Conservation (phyloP, 2,329 filamentous ascomycete genomes). For the Penicillium oxalicum region DNA sequence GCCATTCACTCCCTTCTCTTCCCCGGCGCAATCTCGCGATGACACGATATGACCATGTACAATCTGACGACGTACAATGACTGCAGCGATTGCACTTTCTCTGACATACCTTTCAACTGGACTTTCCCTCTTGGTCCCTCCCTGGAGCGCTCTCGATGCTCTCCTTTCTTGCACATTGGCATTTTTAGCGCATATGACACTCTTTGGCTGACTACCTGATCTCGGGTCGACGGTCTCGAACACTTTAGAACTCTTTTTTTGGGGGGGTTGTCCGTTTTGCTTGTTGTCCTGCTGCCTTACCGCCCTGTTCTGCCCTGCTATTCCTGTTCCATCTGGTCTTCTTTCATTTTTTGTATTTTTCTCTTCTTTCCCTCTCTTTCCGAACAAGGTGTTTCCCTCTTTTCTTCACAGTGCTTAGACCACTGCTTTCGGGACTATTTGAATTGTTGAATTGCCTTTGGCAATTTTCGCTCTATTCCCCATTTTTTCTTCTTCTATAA, state of each 20-base stretch:
- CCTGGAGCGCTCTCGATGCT: conserved; percentile 1
- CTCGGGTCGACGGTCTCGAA: background rate
- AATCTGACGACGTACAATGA: conserved; percentile 20
- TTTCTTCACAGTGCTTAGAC: conserved; percentile 1
- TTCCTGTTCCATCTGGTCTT: conserved; percentile 11
- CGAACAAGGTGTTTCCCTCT: conserved; percentile 2
- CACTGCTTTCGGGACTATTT: background rate
- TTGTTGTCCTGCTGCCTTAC: too few species aligned
- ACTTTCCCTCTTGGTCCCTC: background rate
- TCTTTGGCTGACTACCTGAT: background rate
- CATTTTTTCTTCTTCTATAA: conserved; percentile 11
- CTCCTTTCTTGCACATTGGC: conserved; percentile 5
- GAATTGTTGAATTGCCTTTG: background rate
- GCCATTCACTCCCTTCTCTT: conserved; percentile 8
- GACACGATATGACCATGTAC: conserved; percentile 20
- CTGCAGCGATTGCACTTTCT: conserved; percentile 9
- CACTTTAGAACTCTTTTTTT: conserved; percentile 1
- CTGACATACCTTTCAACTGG: conserved; percentile 1
- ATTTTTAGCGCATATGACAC: conserved; percentile 12
- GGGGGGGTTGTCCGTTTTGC: too few species aligned
- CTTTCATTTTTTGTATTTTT: background rate
- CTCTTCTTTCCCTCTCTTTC: conserved; percentile 11
- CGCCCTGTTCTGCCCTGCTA: background rate
- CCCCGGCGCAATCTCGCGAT: conserved; percentile 14
- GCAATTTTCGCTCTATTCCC: conserved; percentile 1